These are phyloP conservation scores for Ocimum tenuiflorum DNA, from an alignment of 257 asterid genomes.

Conservation along the genomic window DNA sequence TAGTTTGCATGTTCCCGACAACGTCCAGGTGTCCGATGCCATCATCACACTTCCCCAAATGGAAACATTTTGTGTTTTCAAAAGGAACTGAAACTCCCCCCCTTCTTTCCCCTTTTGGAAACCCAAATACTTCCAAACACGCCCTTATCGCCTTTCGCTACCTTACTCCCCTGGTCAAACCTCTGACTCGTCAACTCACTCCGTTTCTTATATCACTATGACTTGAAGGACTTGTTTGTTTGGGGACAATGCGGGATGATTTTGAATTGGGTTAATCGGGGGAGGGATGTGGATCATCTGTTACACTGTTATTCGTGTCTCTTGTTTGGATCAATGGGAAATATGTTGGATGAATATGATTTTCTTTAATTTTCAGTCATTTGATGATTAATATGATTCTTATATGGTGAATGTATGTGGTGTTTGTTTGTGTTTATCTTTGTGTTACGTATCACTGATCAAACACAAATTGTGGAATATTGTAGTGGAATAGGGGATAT, in stretches of 20 bases:
- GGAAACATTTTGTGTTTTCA: constrained; percentile 18
- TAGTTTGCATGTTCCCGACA: constrained; percentile 96
- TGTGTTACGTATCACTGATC: too few species aligned
- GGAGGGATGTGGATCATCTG: too few species aligned
- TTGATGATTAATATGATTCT: too few species aligned
- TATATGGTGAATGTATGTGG: too few species aligned
- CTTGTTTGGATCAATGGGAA: too few species aligned
- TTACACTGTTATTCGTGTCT: too few species aligned
- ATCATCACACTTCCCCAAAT: constrained; percentile 56
- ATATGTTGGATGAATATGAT: too few species aligned
- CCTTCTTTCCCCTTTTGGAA: constrained; percentile 33
- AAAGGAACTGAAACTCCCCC: constrained; percentile 27
- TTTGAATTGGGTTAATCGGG: too few species aligned
- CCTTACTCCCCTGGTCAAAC: background rate
- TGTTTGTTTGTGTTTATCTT: too few species aligned
- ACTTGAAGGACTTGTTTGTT: background rate
- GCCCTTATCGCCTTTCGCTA: constrained; percentile 20
- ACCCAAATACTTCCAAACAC: constrained; percentile 25
- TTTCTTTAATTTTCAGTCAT: too few species aligned
- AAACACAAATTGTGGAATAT: too few species aligned
- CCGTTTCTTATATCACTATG: background rate
- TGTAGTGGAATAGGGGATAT: too few species aligned
- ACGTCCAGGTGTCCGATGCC: constrained; percentile 49
- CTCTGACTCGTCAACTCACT: background rate
- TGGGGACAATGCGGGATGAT: background rate